Conservation (phyloP, 352 stramenopile species). For the Phytopythium mirpurense region DNA sequence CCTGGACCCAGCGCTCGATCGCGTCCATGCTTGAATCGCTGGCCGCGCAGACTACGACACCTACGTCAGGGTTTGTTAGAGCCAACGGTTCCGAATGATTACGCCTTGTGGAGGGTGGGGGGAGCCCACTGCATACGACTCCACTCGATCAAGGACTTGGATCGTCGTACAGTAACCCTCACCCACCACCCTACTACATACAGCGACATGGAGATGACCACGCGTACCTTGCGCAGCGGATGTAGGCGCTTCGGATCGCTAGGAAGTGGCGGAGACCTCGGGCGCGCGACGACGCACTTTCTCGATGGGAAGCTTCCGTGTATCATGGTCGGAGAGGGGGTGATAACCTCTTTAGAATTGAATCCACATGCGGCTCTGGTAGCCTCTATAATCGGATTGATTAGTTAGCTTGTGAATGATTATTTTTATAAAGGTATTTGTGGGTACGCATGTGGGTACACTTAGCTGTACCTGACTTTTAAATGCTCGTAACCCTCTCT, state of each 20-base stretch:
- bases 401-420: too few species aligned
- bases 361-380: not conserved
- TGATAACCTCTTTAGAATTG: not conserved
- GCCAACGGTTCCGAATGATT: not conserved
- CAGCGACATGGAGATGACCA: not conserved
- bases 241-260: not conserved
- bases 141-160: too few species aligned
- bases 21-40: slow-evolving; percentile 30
- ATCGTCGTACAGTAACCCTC: too few species aligned
- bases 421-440: not conserved
- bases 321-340: too few species aligned
- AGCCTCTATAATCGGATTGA: too few species aligned
- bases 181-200: too few species aligned
- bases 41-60: too few species aligned
- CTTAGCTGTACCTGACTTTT: not conserved
- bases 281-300: not conserved
- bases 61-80: too few species aligned
- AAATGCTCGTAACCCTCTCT: not conserved
- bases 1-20: slow-evolving; percentile 68
- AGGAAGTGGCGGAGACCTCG: not conserved
- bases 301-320: too few species aligned
- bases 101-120: not conserved
- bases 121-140: too few species aligned
- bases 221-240: not conserved
- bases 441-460: not conserved